Evolutionary conservation across 176 grass and related monocot species (phyloP).

Genomic region (Bonia amplexicaulis): DNA sequence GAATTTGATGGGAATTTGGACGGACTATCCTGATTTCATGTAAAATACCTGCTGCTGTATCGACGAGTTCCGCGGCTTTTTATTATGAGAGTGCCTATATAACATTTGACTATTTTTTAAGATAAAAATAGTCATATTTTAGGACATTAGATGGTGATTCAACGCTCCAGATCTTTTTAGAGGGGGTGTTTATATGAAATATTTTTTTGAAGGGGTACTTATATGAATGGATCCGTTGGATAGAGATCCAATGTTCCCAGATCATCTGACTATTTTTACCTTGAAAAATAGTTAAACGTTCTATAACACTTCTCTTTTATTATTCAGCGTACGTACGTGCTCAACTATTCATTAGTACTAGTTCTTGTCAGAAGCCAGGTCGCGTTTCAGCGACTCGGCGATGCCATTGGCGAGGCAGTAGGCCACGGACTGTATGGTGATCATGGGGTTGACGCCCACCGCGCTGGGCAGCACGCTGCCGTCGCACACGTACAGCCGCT

Average conservation of each 20-base stretch:
- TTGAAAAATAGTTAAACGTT: too few relatives aligned
- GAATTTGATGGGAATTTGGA: neutral
- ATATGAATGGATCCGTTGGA: too few relatives aligned
- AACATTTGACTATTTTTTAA: too few relatives aligned
- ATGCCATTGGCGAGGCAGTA: slow-evolving; percentile 73
- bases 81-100: too few relatives aligned
- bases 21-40: neutral
- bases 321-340: neutral
- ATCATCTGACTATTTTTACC: too few relatives aligned
- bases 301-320: too few relatives aligned
- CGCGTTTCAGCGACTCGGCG: slow-evolving; percentile 34
- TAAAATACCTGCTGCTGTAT: neutral
- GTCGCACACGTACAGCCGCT: slow-evolving; percentile 73
- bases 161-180: too few relatives aligned
- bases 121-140: too few relatives aligned
- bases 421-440: slow-evolving; percentile 82
- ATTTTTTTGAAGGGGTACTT: too few relatives aligned
- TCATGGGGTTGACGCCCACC: slow-evolving; percentile 85
- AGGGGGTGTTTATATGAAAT: too few relatives aligned
- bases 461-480: slow-evolving; percentile 67
- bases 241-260: too few relatives aligned
- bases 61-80: neutral
- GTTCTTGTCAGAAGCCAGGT: neutral
- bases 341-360: neutral
- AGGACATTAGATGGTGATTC: too few relatives aligned